Evolutionary conservation across 2,329 filamentous ascomycete species (phyloP), one percentile per base, ranked within the genome.

Genomic region (Chaetomiaceae sp.): DNA sequence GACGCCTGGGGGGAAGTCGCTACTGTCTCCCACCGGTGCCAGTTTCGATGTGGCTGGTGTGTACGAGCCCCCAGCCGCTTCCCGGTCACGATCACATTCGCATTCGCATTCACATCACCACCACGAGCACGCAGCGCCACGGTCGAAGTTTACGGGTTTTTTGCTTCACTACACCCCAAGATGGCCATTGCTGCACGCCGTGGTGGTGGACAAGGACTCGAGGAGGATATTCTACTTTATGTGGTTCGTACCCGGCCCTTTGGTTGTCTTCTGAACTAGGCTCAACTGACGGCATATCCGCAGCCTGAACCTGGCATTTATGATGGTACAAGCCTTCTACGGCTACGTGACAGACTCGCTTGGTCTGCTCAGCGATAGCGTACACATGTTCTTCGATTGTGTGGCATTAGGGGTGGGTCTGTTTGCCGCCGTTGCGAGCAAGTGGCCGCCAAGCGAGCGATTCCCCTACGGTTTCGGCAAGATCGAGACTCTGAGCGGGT

Each of bases 311-410:
- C 91, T 99, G 63, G 79, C 77, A 6, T 99, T 99, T 69, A 99
- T 99, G 94, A 74, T 88, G 31, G 83, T 99, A 1, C 94, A 99
- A 65, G 88, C 91, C 37, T 90, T 92, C 57, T 99, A 99, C 66
- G 94, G 94, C 45, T 95, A 94, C 64, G 74, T 94, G 11, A 97
- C 91, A 3, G 91, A 95, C 61, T 99, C 94, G 0, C 75, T 99
- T 5, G 94, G 94, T 3, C 78, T 99, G n/a, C 81, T 99, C 17
- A 96, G 91, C 61, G 94, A 99, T 71, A 97, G 91, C 65, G 94
- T 99, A 59, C 94, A 99, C 72, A 99, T 99, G 94, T 92, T 99
- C 65, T 97, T 99, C 64, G 94, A 99, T 71, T 99, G 94, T 62
- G 84, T 96, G 33, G 94, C 92, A 19, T 79, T 99, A 25, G 83